Evolutionary conservation across 768 basidiomycete genomes (phyloP), one percentile per base, ranked within the genome.

Genomic region (Amanita jacksonii): DNA sequence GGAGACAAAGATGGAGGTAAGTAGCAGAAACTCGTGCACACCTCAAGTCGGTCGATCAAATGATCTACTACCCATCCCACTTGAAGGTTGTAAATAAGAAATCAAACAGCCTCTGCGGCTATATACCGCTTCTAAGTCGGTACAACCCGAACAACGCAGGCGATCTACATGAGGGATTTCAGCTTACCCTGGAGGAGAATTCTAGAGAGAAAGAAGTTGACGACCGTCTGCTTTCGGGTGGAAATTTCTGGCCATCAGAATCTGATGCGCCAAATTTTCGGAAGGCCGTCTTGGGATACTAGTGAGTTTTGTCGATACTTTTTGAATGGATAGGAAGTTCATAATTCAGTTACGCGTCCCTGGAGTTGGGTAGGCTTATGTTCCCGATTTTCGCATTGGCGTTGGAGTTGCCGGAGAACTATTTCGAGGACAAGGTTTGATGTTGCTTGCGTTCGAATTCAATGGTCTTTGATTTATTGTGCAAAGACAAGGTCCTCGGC

Each of bases 81-180:
- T n/a, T n/a, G n/a, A n/a, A 89, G 84, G 69, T 89, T 3, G 75
- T 88, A 51, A 79, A 84, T 51, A 70, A 67, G 40, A 79, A 75
- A 46, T 72, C 73, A 0, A 59, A 74, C 0, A 81, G 81, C 55
- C 92, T 88, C 67, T 85, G 81, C 54, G 84, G 84, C n/a, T 86
- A 85, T 59, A 79, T 69, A 42, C 74, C 79, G 2, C 58, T 89
- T 2, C 67, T 82, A 5, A 81, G 79, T 44, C 77, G 75, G 39
- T 89, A 89, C 42, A 74, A 91, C 52, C 79, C 85, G 0, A 68
- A 75, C n/a, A 73, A 75, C 36, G 64, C 73, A 15, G 91, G 91
- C 0, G 92, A 97, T 56, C 62, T 93, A 43, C 88, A 93, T 56
- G 91, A 97, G 58, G 90, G 84, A 3, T 94, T 92, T 58, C 83